Evolutionary conservation across 768 basidiomycete genomes (phyloP).

Genomic region (Termitomyces sp.): DNA sequence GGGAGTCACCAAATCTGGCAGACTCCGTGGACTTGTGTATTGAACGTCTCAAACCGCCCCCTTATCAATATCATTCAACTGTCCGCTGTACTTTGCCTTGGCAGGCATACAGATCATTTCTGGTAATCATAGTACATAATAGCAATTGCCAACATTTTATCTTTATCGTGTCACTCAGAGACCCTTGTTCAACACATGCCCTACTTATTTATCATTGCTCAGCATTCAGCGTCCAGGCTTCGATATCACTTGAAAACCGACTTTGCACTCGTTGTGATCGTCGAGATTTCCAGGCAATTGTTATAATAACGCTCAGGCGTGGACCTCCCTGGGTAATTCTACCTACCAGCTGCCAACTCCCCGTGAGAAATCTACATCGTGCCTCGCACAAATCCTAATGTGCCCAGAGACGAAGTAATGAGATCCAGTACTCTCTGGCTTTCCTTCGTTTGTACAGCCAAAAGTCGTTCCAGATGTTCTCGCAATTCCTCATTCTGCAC

Average conservation of each 20-base stretch:
- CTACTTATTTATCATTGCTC: background rate
- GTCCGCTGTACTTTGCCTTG: background rate
- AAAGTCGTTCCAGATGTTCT: conserved; percentile 49
- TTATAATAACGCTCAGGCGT: too few relatives aligned
- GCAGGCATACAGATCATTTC: background rate
- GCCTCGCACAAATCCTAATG: conserved; percentile 71
- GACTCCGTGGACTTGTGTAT: background rate
- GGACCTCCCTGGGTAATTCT: too few relatives aligned
- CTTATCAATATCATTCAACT: background rate
- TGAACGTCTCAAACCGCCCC: background rate
- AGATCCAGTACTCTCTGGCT: conserved; percentile 73
- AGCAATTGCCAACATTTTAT: background rate
- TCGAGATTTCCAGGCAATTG: background rate
- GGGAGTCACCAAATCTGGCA: conserved; percentile 11
- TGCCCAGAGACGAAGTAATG: conserved; percentile 69
- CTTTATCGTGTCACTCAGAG: background rate
- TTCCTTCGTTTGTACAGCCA: conserved; percentile 68
- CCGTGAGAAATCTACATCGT: conserved; percentile 32
- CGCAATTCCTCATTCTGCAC: conserved; percentile 65
- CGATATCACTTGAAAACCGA: background rate
- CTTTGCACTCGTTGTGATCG: background rate
- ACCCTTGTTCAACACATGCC: background rate
- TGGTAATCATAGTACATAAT: background rate
- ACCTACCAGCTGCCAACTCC: too few relatives aligned
- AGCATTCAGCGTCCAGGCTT: background rate